Base-by-base conservation (phyloP, 441 rosid genomes). In the Adansonia gregorii region DNA sequence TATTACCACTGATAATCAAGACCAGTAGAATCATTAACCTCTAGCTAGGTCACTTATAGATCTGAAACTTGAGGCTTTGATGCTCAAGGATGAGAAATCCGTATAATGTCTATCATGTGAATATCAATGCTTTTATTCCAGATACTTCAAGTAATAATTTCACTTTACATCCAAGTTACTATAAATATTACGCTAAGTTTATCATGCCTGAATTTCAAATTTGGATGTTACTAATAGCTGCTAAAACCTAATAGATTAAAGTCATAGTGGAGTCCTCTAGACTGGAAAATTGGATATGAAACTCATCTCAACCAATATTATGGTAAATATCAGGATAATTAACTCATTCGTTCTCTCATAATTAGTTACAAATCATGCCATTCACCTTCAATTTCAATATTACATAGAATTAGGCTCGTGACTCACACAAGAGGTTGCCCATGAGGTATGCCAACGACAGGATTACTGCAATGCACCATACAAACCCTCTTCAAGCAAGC, bases 21-120 rank as follows among this genome's bases (percentile, higher is more conserved):
- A 41, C 14, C 11, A 66, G 43, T 41, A 43, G 9, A 66, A 67
- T 46, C 55, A 46, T 69, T 69, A 69, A 69, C 8, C 52, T 43
- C 35, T 45, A 45, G 54, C n/a, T 2, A 67, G 72, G 49, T 67
- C 27, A 67, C 52, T 20, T 67, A 10, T 27, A 67, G 14, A 27
- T 45, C 27, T 43, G 14, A 19, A 17, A 43, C 3, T 19, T 19
- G 72, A 9, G 54, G n/a, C 35, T 10, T 67, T 4, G 31, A 45
- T 17, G 31, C 54, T 67, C 27, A 67, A 45, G 72, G 54, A 45
- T 19, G 35, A 67, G 54, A 45, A 19, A 45, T 45, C 27, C 11
- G 35, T 10, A 67, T 67, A 43, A 41, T 17, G 10, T 19, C 0
- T 17, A 43, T 19, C 31, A 20, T 48, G 72, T 4, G 72, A 65